Conservation (phyloP, 1,284 basidiomycete species). For the Tylopilus sp. region DNA sequence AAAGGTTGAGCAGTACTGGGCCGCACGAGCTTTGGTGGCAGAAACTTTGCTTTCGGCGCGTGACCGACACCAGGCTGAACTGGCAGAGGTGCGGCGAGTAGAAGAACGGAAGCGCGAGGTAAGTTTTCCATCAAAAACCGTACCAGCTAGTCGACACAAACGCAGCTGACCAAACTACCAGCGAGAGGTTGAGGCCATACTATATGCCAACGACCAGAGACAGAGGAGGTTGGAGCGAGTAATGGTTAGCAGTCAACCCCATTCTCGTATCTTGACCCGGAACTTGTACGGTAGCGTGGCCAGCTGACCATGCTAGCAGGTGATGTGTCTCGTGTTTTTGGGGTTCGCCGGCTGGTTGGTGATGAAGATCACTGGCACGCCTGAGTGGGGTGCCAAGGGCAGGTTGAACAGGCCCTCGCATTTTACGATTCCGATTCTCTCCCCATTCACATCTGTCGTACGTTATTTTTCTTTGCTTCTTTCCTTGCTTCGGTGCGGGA, state of each 20-base stretch:
- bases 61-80: constrained; percentile 44
- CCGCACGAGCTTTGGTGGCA: constrained; percentile 53
- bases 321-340: constrained; percentile 39
- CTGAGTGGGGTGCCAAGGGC: constrained; percentile 27
- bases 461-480: constrained; percentile 20
- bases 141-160: background rate
- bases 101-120: constrained; percentile 48
- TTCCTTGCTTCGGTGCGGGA: background rate
- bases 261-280: constrained; percentile 1
- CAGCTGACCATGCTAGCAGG: constrained; percentile 34
- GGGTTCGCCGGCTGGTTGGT: constrained; percentile 42
- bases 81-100: constrained; percentile 36
- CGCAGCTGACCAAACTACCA: constrained; percentile 21
- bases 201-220: constrained; percentile 41
- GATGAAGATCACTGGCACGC: constrained; percentile 23
- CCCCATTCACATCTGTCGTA: constrained; percentile 65
- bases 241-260: constrained; percentile 42
- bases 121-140: constrained; percentile 17
- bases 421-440: constrained; percentile 65
- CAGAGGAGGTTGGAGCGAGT: constrained; percentile 46
- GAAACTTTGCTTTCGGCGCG: constrained; percentile 51
- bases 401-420: constrained; percentile 41
- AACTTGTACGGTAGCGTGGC: background rate
- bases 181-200: constrained; percentile 41
- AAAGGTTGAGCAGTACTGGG: constrained; percentile 55